Base-by-base conservation (phyloP, 495 filamentous ascomycete species). In the Sordaria brevicollis region DNA sequence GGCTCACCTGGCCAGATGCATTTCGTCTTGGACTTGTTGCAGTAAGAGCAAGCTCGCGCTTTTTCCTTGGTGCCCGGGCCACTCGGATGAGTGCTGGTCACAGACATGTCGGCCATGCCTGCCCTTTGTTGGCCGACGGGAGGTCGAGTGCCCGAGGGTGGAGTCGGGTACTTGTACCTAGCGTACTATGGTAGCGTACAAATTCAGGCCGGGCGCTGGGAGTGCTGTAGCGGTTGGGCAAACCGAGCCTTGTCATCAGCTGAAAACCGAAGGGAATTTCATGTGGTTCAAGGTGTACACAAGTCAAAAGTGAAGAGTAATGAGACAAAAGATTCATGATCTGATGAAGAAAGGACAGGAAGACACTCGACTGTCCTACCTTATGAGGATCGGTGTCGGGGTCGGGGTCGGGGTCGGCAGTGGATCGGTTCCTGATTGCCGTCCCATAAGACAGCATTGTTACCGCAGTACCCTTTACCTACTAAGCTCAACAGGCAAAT, bases 11-110 rank as follows among this genome's bases (percentile, higher is more conserved):
- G 38, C 72, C 70, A 74, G 13, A 57, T 65, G 49, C 72, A 74
- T 25, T 68, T 74, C 5, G 70, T 74, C 67, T 74, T 74, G 67
- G 70, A 74, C 65, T 65, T 57, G 41, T 69, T 71, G 70, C 72
- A 74, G 34, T 71, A 69, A 7, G 35, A 62, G 25, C 72, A 74
- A 10, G 72, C 72, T 21, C 72, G 72, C 35, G 39, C 5, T 17
- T 62, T 67, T 13, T 69, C 54, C 10, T 68, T 68, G 0, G n/a
- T 36, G 35, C 19, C 11, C 5, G 36, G 33, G 67, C 34, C 54
- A 36, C 6, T 62, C 49, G 11, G 49, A 25, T 62, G n/a, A n/a
- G n/a, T 31, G 36, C 17, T 31, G 35, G 29, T 62, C 54, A 62
- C 8, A 25, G 69, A 5, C 7, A 15, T 34, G 65, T 70, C 69